Percentiles rank a stretch among this genome's conserved stretches.
Evolutionary conservation across 768 basidiomycete genomes (phyloP).

Genomic region (Russula sp.): DNA sequence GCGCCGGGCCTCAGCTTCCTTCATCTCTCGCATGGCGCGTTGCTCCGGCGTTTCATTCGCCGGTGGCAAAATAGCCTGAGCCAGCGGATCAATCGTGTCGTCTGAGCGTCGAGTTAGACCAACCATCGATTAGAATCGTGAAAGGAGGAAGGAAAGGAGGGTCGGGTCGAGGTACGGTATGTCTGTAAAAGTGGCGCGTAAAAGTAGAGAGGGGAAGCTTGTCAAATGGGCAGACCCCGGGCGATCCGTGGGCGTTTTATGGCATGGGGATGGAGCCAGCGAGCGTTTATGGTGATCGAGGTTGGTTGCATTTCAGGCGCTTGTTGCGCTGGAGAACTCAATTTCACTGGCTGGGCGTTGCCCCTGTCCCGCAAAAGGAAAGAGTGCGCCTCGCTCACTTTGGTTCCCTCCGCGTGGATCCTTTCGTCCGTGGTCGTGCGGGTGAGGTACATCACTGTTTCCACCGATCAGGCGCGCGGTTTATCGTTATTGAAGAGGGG

Average conservation of each 20-base stretch:
- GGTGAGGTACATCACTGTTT: not conserved
- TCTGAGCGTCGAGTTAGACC: not conserved
- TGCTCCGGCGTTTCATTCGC: constrained; percentile 21
- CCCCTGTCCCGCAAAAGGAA: not conserved
- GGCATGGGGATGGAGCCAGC: not conserved
- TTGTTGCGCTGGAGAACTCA: not conserved
- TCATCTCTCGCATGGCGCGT: constrained; percentile 22
- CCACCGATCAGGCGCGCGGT: not conserved
- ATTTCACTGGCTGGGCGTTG: not conserved
- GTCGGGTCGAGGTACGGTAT: not conserved
- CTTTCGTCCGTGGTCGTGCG: not conserved
- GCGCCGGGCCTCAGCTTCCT: constrained; percentile 25
- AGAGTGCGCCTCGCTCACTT: not conserved
- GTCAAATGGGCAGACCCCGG: not conserved
- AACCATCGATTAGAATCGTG: constrained; percentile 5
- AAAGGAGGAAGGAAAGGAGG: not conserved
- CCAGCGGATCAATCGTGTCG: not conserved
- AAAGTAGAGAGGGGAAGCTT: not conserved
- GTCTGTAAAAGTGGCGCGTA: not conserved
- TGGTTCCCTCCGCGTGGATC: not conserved
- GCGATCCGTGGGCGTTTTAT: not conserved
- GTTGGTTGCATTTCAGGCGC: not conserved
- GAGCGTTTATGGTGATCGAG: not conserved
- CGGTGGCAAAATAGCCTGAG: not conserved
- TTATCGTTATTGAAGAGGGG: not conserved